These are phyloP conservation scores for Niebla homalea DNA, from an alignment of 495 filamentous ascomycete genomes.

Conservation along the genomic window DNA sequence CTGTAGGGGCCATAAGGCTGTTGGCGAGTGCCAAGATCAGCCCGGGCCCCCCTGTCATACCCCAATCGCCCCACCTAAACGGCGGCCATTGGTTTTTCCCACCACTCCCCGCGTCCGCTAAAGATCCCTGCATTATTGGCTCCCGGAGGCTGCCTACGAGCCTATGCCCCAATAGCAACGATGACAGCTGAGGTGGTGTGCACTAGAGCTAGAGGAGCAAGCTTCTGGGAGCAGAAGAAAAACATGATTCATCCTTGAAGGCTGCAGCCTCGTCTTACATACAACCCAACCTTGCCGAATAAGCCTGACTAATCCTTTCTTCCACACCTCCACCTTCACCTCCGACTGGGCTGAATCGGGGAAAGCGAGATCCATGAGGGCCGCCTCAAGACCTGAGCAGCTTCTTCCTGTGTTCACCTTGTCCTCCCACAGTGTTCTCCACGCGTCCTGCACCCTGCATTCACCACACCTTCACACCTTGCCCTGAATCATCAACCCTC, in stretches of 20 bases:
- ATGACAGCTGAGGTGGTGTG: too few relatives aligned
- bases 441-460: too few relatives aligned
- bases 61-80: not conserved
- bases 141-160: conserved; percentile 1
- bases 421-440: too few relatives aligned
- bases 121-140: conserved; percentile 3
- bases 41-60: not conserved
- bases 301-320: not conserved
- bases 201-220: too few relatives aligned
- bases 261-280: conserved; percentile 3
- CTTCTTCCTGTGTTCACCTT: too few relatives aligned
- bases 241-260: conserved; percentile 3
- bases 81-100: too few relatives aligned
- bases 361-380: too few relatives aligned
- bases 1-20: not conserved
- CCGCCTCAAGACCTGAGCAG: too few relatives aligned
- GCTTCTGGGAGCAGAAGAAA: too few relatives aligned
- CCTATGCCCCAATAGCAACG: not conserved
- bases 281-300: not conserved
- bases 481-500: not conserved
- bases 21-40: not conserved
- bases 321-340: not conserved
- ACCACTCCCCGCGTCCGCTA: not conserved
- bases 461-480: too few relatives aligned
- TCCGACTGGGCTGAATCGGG: too few relatives aligned